phyloP scores from a whole-genome alignment of 2,329 filamentous ascomycete species.

The Leptographium lundbergii region DNA sequence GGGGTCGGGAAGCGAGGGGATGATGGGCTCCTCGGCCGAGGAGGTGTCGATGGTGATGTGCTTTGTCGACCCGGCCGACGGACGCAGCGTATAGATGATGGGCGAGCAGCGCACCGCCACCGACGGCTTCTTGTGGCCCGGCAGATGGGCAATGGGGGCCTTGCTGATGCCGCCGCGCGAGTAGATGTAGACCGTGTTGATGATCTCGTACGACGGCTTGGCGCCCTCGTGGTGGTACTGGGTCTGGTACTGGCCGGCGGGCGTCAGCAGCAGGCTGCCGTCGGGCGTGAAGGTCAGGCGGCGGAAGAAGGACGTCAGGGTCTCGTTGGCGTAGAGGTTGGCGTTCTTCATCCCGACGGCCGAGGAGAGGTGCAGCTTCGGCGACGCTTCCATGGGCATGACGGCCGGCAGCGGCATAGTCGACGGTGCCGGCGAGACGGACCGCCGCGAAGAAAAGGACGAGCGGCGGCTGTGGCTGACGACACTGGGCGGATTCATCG shows the following conservation, averaged over 20 bases:
- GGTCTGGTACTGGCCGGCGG: constrained; percentile 88
- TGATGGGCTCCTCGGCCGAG: constrained; percentile 73
- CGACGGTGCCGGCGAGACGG: constrained; percentile 84
- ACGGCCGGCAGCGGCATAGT: constrained; percentile 87
- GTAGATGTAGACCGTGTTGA: constrained; percentile 97
- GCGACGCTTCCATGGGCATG: constrained; percentile 84
- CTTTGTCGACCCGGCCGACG: constrained; percentile 48
- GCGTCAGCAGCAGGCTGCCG: constrained; percentile 84
- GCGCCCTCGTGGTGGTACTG: constrained; percentile 51
- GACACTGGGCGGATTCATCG: constrained; percentile 88
- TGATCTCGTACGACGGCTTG: constrained; percentile 72
- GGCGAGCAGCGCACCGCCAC: constrained; percentile 93
- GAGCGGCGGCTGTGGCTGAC: constrained; percentile 90
- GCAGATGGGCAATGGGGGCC: constrained; percentile 85
- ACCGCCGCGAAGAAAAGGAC: constrained; percentile 79
- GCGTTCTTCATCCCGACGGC: constrained; percentile 64
- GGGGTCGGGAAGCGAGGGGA: constrained; percentile 74
- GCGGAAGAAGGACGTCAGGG: constrained; percentile 91
- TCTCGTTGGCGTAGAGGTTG: constrained; percentile 91
- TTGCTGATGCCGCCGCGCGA: constrained; percentile 94
- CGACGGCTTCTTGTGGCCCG: constrained; percentile 95
- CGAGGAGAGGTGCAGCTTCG: constrained; percentile 51
- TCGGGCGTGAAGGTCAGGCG: constrained; percentile 90
- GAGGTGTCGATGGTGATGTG: constrained; percentile 94
- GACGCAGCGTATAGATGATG: constrained; percentile 70